Percentiles rank a stretch among this genome's conserved stretches.
Evolutionary conservation across 768 basidiomycete genomes (phyloP).

Genomic region (Nevesoporus exiguus): DNA sequence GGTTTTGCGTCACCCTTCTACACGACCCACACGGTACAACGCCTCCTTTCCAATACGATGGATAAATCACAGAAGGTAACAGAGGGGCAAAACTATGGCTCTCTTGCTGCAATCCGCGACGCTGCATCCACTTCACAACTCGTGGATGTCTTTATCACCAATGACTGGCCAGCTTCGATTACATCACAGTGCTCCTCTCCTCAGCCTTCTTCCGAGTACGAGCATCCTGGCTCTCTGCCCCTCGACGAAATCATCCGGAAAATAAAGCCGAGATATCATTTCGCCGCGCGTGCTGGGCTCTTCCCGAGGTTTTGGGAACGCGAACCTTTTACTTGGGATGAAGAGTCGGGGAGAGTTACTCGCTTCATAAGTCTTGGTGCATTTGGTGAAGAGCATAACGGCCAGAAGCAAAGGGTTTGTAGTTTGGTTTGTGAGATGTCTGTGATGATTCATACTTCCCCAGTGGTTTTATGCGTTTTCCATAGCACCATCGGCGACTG

Average conservation of each 20-base stretch:
- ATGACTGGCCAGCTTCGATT: slow-evolving; percentile 70
- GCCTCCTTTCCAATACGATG: slow-evolving; percentile 67
- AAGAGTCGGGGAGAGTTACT: slow-evolving; percentile 61
- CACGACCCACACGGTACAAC: slow-evolving; percentile 63
- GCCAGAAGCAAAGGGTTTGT: slow-evolving; percentile 84
- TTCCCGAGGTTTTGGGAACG: slow-evolving; percentile 89
- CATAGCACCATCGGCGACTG: slow-evolving; percentile 54
- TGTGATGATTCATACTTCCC: slow-evolving; percentile 6
- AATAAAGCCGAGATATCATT: slow-evolving; percentile 84
- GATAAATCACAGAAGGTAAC: slow-evolving; percentile 45
- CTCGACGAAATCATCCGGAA: slow-evolving; percentile 62
- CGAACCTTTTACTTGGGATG: slow-evolving; percentile 86
- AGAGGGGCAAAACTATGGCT: slow-evolving; percentile 49
- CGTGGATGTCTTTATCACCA: slow-evolving; percentile 78
- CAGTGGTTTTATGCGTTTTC: slow-evolving; percentile 99
- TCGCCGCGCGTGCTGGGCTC: slow-evolving; percentile 63
- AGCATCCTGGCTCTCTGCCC: slow-evolving; percentile 47
- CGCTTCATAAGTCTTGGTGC: slow-evolving; percentile 82
- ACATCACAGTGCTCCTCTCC: slow-evolving; percentile 56
- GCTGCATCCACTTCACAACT: slow-evolving; percentile 58
- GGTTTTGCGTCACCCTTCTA: slow-evolving; percentile 79
- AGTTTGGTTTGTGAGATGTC: not conserved
- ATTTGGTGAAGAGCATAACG: slow-evolving; percentile 62
- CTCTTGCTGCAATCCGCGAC: slow-evolving; percentile 66
- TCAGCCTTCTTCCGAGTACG: slow-evolving; percentile 42